Conservation (phyloP, 2,329 filamentous ascomycete genomes). For the Juglanconis oblonga region DNA sequence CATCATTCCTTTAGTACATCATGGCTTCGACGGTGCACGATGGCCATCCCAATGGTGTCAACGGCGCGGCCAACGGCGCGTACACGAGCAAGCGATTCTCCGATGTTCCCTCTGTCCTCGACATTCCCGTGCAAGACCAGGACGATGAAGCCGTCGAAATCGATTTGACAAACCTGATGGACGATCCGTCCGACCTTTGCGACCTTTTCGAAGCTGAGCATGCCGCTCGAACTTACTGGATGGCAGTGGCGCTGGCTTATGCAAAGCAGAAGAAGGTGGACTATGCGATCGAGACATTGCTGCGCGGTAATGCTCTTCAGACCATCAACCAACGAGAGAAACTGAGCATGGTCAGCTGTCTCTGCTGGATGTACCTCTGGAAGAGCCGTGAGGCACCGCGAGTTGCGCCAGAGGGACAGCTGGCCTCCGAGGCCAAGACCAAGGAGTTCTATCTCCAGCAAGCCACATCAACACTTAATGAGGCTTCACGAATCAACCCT, state of each 20-base stretch:
- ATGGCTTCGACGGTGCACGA: conserved; percentile 44
- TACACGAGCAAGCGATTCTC: conserved; percentile 57
- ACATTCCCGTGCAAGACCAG: conserved; percentile 63
- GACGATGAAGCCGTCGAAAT: conserved; percentile 83
- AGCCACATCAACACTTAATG: conserved; percentile 89
- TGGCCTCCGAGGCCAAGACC: conserved; percentile 72
- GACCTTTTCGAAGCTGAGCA: conserved; percentile 92
- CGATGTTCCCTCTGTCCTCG: conserved; percentile 63
- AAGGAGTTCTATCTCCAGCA: conserved; percentile 91
- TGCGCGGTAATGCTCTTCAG: conserved; percentile 70
- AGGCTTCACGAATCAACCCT: conserved; percentile 91
- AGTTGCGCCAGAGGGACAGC: conserved; percentile 58
- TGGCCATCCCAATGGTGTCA: conserved; percentile 42
- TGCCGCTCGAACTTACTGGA: conserved; percentile 90
- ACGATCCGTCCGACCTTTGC: conserved; percentile 93
- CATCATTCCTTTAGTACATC: conserved; percentile 30
- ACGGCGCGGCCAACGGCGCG: conserved; percentile 33
- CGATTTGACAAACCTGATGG: conserved; percentile 83
- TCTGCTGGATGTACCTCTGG: conserved; percentile 89
- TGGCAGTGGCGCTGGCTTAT: conserved; percentile 95
- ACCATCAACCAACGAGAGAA: conserved; percentile 74
- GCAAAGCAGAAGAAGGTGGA: conserved; percentile 94
- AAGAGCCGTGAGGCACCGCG: conserved; percentile 79
- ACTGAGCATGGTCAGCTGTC: conserved; percentile 76
- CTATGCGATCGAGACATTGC: conserved; percentile 71